A percentile compares a stretch with the other conserved stretches of the same genome.
phyloP scores from a whole-genome alignment of 345 rosid species.

The Corchorus olitorius region DNA sequence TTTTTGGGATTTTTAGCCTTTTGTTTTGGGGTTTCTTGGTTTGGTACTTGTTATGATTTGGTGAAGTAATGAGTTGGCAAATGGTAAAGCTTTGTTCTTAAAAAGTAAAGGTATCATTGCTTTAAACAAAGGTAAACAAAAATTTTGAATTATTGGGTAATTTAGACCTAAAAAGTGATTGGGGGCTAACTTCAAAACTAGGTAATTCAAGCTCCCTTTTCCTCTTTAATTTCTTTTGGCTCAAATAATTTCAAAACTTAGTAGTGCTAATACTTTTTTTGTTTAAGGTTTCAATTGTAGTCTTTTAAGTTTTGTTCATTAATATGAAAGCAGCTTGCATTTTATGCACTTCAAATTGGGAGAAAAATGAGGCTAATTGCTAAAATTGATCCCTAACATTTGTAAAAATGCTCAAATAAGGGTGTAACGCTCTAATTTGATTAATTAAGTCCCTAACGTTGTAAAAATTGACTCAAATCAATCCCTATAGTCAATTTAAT shows the following conservation, averaged over 20 bases:
- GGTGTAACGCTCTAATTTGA: no score
- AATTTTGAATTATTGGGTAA: slow-evolving; percentile 12
- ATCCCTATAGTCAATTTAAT: no score
- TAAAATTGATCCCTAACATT: not conserved
- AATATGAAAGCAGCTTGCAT: not conserved
- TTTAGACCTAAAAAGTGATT: not conserved
- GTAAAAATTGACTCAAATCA: no score
- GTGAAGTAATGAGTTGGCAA: slow-evolving; percentile 34
- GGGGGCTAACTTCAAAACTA: not conserved
- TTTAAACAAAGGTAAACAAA: slow-evolving; percentile 29
- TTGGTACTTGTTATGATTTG: slow-evolving; percentile 11
- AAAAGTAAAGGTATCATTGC: slow-evolving; percentile 26
- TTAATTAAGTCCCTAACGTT: no score
- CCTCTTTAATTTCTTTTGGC: not conserved
- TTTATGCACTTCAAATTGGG: not conserved
- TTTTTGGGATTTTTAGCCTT: not conserved
- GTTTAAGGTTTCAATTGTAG: not conserved
- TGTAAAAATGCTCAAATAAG: not conserved
- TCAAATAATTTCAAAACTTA: slow-evolving; percentile 1
- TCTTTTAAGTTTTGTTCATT: not conserved
- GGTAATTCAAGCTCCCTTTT: not conserved
- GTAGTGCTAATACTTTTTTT: not conserved
- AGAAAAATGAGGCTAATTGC: not conserved
- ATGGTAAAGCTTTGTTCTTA: slow-evolving; percentile 22
- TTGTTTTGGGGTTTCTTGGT: not conserved